Evolutionary conservation across 352 stramenopile genomes (phyloP).

Genomic region (Lagenidium giganteum): DNA sequence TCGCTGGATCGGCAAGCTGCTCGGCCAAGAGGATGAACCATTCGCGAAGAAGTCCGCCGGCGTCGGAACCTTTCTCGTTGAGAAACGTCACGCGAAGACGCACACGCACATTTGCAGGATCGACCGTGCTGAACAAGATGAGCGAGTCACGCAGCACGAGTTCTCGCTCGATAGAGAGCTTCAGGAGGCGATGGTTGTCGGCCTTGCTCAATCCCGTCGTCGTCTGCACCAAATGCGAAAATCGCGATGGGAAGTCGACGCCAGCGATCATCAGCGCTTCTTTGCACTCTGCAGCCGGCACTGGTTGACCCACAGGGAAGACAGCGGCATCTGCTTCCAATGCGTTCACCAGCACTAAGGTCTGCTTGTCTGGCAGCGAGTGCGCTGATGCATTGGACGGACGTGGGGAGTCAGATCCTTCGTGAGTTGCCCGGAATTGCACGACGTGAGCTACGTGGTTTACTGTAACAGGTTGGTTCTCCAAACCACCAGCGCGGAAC

Average conservation of each 20-base stretch:
- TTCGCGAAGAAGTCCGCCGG: conserved; percentile 55
- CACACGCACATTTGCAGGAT: conserved; percentile 18
- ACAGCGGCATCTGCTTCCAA: conserved; percentile 2
- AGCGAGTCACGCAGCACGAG: conserved; percentile 28
- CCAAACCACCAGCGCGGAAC: too few species aligned
- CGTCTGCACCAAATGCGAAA: conserved; percentile 25
- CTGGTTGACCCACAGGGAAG: conserved; percentile 20
- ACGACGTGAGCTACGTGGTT: too few species aligned
- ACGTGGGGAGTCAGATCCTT: too few species aligned
- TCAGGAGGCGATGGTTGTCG: conserved; percentile 10
- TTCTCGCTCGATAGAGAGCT: conserved; percentile 21
- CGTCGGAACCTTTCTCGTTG: conserved; percentile 53
- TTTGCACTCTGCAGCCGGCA: conserved; percentile 24
- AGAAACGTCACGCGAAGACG: conserved; percentile 53
- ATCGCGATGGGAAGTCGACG: conserved; percentile 33
- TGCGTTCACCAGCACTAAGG: conserved; percentile 2
- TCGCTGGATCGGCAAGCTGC: conserved; percentile 16
- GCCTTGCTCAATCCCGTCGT: conserved; percentile 16
- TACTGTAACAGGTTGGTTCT: too few species aligned
- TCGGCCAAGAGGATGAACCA: conserved; percentile 53
- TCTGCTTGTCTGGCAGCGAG: conserved; percentile 2
- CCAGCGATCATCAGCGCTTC: conserved; percentile 42
- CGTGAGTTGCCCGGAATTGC: too few species aligned
- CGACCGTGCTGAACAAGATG: conserved; percentile 21
- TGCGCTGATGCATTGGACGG: too few species aligned